Percentiles rank a stretch among this genome's conserved stretches.
Conservation (phyloP, 2,329 filamentous ascomycete species). For the Diaporthe longicolla region DNA sequence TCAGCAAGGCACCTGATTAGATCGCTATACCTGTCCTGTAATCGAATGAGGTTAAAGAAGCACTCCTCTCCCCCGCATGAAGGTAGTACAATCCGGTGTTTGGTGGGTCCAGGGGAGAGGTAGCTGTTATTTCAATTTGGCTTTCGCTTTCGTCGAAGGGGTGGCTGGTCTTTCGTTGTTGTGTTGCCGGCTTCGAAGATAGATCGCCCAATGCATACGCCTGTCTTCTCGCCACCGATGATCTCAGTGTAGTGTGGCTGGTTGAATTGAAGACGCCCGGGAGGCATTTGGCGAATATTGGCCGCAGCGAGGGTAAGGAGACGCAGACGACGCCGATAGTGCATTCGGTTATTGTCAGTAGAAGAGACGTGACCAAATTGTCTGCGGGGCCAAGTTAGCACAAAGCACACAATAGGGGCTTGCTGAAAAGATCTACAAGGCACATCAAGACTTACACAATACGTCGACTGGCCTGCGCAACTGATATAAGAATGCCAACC, state of each 20-base stretch:
- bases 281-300: constrained; percentile 14
- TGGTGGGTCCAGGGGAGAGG: not conserved
- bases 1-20: not conserved
- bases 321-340: constrained; percentile 24
- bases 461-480: constrained; percentile 4
- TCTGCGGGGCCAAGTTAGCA: not conserved
- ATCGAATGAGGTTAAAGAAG: not conserved
- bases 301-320: constrained; percentile 6
- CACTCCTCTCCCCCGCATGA: not conserved
- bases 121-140: not conserved
- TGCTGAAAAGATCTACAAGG: not conserved
- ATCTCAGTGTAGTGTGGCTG: not conserved
- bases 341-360: constrained; percentile 18
- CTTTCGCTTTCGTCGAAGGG: not conserved
- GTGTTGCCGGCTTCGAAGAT: constrained; percentile 15
- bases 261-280: constrained; percentile 1
- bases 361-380: not conserved
- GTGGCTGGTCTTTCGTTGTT: not conserved
- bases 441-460: not conserved
- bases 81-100: not conserved
- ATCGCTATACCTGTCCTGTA: constrained; percentile 1
- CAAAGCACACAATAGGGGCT: not conserved
- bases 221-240: constrained; percentile 3
- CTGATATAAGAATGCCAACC: not conserved
- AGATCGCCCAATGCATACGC: not conserved